A percentile compares a stretch with the other conserved stretches of the same genome.
phyloP scores from a whole-genome alignment of 495 filamentous ascomycete genomes.

The Oidiodendron maius region DNA sequence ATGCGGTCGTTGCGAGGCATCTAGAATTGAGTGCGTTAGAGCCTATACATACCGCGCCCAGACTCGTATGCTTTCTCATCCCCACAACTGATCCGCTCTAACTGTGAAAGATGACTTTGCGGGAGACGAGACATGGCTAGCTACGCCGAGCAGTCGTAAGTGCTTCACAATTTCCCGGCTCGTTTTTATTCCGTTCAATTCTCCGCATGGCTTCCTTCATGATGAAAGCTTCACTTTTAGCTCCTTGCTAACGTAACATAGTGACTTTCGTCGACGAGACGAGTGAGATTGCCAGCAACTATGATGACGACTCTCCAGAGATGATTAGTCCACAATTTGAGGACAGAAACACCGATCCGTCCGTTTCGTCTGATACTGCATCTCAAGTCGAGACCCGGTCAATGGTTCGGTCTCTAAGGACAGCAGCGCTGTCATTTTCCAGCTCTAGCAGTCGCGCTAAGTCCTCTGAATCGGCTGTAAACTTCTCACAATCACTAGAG shows the following conservation, averaged over 20 bases:
- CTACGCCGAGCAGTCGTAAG: slow-evolving; percentile 17
- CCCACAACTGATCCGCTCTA: background rate
- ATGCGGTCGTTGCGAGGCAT: slow-evolving; percentile 16
- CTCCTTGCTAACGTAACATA: slow-evolving; percentile 1
- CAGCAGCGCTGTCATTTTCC: background rate
- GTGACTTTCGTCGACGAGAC: slow-evolving; percentile 21
- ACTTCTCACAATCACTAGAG: background rate
- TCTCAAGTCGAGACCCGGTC: background rate
- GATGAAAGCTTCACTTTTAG: background rate
- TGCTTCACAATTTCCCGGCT: background rate
- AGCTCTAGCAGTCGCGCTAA: too few species aligned
- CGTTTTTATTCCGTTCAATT: background rate
- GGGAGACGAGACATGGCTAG: slow-evolving; percentile 16
- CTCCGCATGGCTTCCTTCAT: background rate
- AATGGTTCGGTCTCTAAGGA: background rate
- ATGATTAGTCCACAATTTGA: background rate
- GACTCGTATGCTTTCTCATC: slow-evolving; percentile 6
- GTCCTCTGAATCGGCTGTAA: background rate
- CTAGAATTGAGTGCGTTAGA: slow-evolving; percentile 12
- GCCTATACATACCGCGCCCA: slow-evolving; percentile 15
- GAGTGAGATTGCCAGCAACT: slow-evolving; percentile 2
- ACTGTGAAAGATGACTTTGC: slow-evolving; percentile 12
- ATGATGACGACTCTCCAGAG: slow-evolving; percentile 13
- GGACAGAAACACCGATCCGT: background rate
- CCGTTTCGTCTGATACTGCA: background rate